These are phyloP conservation scores for Dothistroma pini DNA, from an alignment of 2,329 filamentous ascomycete species.

Conservation along the genomic window DNA sequence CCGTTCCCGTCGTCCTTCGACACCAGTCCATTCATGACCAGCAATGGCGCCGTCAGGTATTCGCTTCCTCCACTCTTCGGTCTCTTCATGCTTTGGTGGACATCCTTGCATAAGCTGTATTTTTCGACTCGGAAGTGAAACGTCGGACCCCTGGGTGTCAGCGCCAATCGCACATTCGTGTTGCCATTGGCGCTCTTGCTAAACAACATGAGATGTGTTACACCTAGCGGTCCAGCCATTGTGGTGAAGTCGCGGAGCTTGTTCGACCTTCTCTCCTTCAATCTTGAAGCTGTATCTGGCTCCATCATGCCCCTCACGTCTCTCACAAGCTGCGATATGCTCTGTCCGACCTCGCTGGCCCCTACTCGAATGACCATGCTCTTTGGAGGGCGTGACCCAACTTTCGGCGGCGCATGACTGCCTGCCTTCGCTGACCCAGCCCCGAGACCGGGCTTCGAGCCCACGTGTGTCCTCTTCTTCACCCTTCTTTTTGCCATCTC, in stretches of 20 bases:
- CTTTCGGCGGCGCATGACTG: slow-evolving; percentile 51
- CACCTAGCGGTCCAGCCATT: slow-evolving; percentile 91
- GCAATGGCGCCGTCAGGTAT: slow-evolving; percentile 78
- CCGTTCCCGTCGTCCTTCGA: slow-evolving; percentile 45
- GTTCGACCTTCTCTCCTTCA: slow-evolving; percentile 88
- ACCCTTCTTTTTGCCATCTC: slow-evolving; percentile 73
- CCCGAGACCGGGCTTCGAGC: slow-evolving; percentile 41
- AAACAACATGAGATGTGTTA: slow-evolving; percentile 89
- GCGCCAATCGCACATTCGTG: slow-evolving; percentile 82
- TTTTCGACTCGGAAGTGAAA: slow-evolving; percentile 92
- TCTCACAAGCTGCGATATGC: slow-evolving; percentile 83
- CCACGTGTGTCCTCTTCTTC: slow-evolving; percentile 85
- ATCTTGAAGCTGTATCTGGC: slow-evolving; percentile 80
- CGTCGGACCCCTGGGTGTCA: slow-evolving; percentile 86
- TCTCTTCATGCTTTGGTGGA: slow-evolving; percentile 76
- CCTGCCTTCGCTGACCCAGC: slow-evolving; percentile 46
- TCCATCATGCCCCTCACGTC: slow-evolving; percentile 95
- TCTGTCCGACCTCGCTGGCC: slow-evolving; percentile 86
- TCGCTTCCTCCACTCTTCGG: slow-evolving; percentile 77
- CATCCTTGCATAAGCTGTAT: slow-evolving; percentile 90
- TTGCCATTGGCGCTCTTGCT: slow-evolving; percentile 86
- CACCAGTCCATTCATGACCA: slow-evolving; percentile 98
- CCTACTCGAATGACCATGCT: slow-evolving; percentile 98
- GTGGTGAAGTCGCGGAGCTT: slow-evolving; percentile 86
- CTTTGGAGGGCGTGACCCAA: slow-evolving; percentile 69